phyloP scores from a whole-genome alignment of 768 basidiomycete species.

The Boletus huronensis region DNA sequence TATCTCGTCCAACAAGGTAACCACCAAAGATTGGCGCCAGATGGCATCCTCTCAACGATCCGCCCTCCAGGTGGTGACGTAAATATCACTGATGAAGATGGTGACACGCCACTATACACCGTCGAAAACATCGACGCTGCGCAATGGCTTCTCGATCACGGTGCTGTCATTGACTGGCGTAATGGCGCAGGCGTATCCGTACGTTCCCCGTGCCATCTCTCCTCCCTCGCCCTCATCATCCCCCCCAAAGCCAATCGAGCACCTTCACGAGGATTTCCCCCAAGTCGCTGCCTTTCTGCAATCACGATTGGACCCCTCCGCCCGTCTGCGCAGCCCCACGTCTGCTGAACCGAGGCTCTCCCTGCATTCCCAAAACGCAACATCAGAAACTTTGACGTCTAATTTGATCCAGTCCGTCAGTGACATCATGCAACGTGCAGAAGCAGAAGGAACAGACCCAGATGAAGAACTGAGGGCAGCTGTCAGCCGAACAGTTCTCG shows the following conservation, averaged over 20 bases:
- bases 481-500: slow-evolving; percentile 61
- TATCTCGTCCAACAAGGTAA: slow-evolving; percentile 75
- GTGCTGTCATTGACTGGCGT: slow-evolving; percentile 57
- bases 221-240: slow-evolving; percentile 10
- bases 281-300: slow-evolving; percentile 62
- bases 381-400: slow-evolving; percentile 67
- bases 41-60: not conserved
- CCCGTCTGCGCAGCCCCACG: not conserved
- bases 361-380: slow-evolving; percentile 63
- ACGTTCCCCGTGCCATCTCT: slow-evolving; percentile 28
- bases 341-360: slow-evolving; percentile 41
- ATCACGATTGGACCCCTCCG: slow-evolving; percentile 28
- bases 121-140: slow-evolving; percentile 82
- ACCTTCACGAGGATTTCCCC: slow-evolving; percentile 69
- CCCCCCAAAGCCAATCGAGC: slow-evolving; percentile 52
- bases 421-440: slow-evolving; percentile 61
- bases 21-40: slow-evolving; percentile 2
- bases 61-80: slow-evolving; percentile 69
- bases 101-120: slow-evolving; percentile 89
- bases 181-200: slow-evolving; percentile 80
- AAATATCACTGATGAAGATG: slow-evolving; percentile 81
- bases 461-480: slow-evolving; percentile 61
- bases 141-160: slow-evolving; percentile 71
- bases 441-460: slow-evolving; percentile 57
- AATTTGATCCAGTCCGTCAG: slow-evolving; percentile 62